Base-by-base conservation (phyloP, 2,329 filamentous ascomycete genomes). In the Neocucurbitaria cava region DNA sequence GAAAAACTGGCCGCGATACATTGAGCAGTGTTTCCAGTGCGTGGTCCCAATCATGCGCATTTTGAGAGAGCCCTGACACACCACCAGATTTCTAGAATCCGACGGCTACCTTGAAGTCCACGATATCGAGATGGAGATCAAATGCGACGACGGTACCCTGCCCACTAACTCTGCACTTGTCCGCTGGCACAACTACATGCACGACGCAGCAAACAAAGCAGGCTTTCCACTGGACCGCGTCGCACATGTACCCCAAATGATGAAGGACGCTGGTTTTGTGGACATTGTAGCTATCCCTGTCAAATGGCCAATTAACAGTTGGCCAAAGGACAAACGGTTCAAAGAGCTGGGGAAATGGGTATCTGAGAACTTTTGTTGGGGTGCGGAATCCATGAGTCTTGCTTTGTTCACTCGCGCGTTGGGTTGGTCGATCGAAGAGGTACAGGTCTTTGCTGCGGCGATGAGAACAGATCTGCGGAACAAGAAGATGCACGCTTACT, bases 241-340 rank as follows among this genome's bases (percentile, higher is more conserved):
- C 39, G 68, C 70, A 17, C 54, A 70, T 13, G 76, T 79, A 54
- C 69, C 72, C 35, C 53, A 71, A 11, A 71, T 72, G 66, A 78
- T 81, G 70, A 66, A 70, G n/a, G 62, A 72, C 7, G 76, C 75
- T 1, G 79, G 78, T 5, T 81, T 79, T 58, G 71, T 78, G 35
- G 77, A 81, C 39, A 71, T 81, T 18, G 65, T 76, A 40, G 69
- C 74, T 8, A 57, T 33, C 31, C 52, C 46, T 3, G 30, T 49
- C 21, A 62, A 61, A 47, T 49, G 56, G 46, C 64, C 62, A 1
- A 54, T 64, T 38, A 60, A 59, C 28, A 52, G 49, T 2, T 66
- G 63, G 62, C 61, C 62, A 15, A 63, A 63, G 23, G 62, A 68
- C 47, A 21, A 24, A 13, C 59, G 54, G 24, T 54, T 28, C 48